phyloP scores from a whole-genome alignment of 2,329 filamentous ascomycete genomes.

The Xylariaceae sp. region DNA sequence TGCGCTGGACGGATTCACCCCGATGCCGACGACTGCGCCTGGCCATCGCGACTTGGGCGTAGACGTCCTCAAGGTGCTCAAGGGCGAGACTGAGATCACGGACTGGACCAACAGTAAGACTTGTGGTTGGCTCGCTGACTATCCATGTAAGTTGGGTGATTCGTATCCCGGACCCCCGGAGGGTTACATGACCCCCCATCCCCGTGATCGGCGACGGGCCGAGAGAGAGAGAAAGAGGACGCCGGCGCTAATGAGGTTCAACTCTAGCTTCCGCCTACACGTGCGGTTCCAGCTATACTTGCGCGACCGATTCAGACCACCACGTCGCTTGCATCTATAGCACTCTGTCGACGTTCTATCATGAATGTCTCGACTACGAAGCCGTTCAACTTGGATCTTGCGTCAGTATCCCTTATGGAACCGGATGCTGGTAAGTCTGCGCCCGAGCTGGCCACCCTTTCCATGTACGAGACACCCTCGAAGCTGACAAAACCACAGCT shows the following conservation, averaged over 20 bases:
- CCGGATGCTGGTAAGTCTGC: constrained; percentile 36
- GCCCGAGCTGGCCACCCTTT: background rate
- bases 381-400: constrained; percentile 32
- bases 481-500: constrained; percentile 13
- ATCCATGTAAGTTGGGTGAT: constrained; percentile 27
- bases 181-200: background rate
- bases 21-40: constrained; percentile 26
- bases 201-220: background rate
- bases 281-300: constrained; percentile 24
- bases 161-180: background rate
- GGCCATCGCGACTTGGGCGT: constrained; percentile 17
- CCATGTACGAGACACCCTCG: background rate
- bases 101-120: constrained; percentile 29
- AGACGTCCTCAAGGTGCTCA: constrained; percentile 20
- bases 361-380: constrained; percentile 34
- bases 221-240: background rate
- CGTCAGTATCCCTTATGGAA: constrained; percentile 23
- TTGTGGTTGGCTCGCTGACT: constrained; percentile 29
- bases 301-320: constrained; percentile 33
- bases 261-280: constrained; percentile 24
- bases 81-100: constrained; percentile 10
- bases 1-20: constrained; percentile 23
- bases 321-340: constrained; percentile 35
- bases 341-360: constrained; percentile 31
- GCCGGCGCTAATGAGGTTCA: background rate